phyloP scores from a whole-genome alignment of 2,329 filamentous ascomycete genomes.

The Penicillium polonicum region DNA sequence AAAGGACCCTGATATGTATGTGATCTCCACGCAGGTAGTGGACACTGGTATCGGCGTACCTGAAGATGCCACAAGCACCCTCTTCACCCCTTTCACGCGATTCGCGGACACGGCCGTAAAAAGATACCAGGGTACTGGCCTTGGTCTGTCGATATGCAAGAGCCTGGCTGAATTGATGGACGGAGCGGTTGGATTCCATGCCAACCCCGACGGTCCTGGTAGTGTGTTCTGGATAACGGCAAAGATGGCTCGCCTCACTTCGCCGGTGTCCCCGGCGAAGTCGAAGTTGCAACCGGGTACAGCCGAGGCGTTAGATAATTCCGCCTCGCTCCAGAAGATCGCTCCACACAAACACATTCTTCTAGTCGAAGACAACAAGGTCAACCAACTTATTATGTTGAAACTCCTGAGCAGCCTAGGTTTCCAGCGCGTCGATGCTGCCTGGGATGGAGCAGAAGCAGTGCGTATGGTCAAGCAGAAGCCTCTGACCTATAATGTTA shows the following conservation, averaged over 20 bases:
- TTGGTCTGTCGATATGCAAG: constrained; percentile 59
- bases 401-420: constrained; percentile 42
- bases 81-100: constrained; percentile 59
- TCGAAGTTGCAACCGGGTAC: constrained; percentile 20
- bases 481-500: constrained; percentile 44
- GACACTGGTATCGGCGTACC: constrained; percentile 58
- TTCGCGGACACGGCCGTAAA: constrained; percentile 56
- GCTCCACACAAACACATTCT: constrained; percentile 44
- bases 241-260: constrained; percentile 41
- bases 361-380: constrained; percentile 45
- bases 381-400: constrained; percentile 45
- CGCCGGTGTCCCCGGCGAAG: constrained; percentile 30
- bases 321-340: constrained; percentile 35
- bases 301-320: constrained; percentile 17
- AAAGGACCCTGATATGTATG: constrained; percentile 40
- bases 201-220: constrained; percentile 48
- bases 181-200: constrained; percentile 49
- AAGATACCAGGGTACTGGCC: constrained; percentile 56
- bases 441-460: constrained; percentile 47
- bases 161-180: constrained; percentile 58
- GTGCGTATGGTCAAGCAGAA: constrained; percentile 45
- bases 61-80: constrained; percentile 43
- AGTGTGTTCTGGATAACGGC: constrained; percentile 56
- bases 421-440: constrained; percentile 44
- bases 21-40: constrained; percentile 53